A percentile compares a stretch with the other conserved stretches of the same genome.
These are phyloP conservation scores for Zygosaccharomyces pseudobailii DNA, from an alignment of 1,139 yeast species.

Conservation along the genomic window DNA sequence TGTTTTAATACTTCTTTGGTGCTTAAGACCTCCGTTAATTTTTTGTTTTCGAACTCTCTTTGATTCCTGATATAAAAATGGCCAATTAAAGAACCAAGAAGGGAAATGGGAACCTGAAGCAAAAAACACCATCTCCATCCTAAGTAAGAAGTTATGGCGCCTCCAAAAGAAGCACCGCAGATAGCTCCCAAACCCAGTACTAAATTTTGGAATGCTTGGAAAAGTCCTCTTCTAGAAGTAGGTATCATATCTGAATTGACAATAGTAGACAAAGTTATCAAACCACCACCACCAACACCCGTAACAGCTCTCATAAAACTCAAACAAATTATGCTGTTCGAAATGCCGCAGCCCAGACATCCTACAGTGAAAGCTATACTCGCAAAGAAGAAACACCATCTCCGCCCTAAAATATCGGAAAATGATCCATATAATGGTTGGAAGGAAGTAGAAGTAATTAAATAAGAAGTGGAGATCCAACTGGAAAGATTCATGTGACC, in stretches of 20 bases:
- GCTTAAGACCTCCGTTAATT: constrained; percentile 35
- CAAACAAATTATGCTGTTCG: constrained; percentile 39
- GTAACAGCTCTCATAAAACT: constrained; percentile 53
- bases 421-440: constrained; percentile 77
- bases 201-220: constrained; percentile 55
- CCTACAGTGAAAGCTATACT: constrained; percentile 46
- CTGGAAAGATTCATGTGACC: constrained; percentile 47
- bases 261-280: constrained; percentile 48
- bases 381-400: constrained; percentile 44
- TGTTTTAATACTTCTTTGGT: constrained; percentile 40
- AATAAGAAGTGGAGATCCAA: constrained; percentile 57
- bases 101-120: constrained; percentile 56
- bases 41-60: constrained; percentile 9
- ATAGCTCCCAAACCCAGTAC: constrained; percentile 60
- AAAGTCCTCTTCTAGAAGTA: constrained; percentile 49
- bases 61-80: constrained; percentile 34
- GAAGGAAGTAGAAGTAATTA: constrained; percentile 53
- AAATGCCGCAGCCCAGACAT: constrained; percentile 45
- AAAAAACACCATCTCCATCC: constrained; percentile 71
- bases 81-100: constrained; percentile 39
- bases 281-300: constrained; percentile 60
- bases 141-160: constrained; percentile 54
- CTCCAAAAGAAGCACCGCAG: constrained; percentile 63
- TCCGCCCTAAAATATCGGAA: constrained; percentile 79
- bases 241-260: constrained; percentile 51